These are phyloP conservation scores for Isatis tinctoria DNA, from an alignment of 345 rosid species.

Conservation along the genomic window DNA sequence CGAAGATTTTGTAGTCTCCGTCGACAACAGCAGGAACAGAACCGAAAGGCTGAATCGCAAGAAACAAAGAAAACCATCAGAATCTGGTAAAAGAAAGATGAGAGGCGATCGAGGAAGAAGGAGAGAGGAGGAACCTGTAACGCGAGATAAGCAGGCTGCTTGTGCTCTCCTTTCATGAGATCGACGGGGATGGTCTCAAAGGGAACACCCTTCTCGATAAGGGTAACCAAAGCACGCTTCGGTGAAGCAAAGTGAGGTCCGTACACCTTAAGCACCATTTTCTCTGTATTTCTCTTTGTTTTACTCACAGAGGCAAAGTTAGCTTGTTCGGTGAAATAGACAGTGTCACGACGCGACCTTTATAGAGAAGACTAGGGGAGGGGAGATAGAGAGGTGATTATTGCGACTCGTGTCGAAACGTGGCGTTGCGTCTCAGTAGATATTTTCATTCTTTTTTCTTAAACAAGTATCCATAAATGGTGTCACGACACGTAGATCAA, in stretches of 20 bases:
- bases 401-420: constrained; percentile 22
- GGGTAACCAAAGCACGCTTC: constrained; percentile 43
- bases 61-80: background rate
- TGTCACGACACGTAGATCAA: too few species aligned
- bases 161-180: constrained; percentile 62
- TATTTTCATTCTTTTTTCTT: too few species aligned
- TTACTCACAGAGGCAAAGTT: background rate
- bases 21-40: constrained; percentile 60
- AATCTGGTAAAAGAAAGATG: background rate
- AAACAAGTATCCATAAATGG: too few species aligned
- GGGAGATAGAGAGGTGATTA: background rate
- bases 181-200: constrained; percentile 59
- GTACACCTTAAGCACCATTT: constrained; percentile 64
- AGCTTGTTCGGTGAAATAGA: background rate
- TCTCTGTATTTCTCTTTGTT: background rate
- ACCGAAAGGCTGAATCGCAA: constrained; percentile 61
- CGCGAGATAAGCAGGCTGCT: constrained; percentile 47
- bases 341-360: background rate
- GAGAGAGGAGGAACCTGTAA: constrained; percentile 43
- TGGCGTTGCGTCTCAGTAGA: background rate
- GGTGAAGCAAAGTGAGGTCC: constrained; percentile 53
- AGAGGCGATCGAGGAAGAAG: background rate
- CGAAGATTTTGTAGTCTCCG: constrained; percentile 60
- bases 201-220: constrained; percentile 51
- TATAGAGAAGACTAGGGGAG: background rate